A percentile compares a stretch with the other conserved stretches of the same genome.
Evolutionary conservation across 176 grass and related monocot genomes (phyloP).

Genomic region (Triticum timopheevii): DNA sequence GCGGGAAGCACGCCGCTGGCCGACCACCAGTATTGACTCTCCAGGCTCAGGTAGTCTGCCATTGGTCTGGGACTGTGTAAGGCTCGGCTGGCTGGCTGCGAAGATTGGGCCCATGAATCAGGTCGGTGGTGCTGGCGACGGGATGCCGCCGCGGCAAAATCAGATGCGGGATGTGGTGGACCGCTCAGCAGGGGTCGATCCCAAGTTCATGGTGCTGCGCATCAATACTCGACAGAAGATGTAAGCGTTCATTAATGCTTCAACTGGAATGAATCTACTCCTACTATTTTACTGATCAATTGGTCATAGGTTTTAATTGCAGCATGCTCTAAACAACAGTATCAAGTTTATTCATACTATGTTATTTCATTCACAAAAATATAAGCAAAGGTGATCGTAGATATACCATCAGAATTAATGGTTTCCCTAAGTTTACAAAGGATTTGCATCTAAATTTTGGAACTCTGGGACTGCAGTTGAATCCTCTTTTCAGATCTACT

Average conservation of each 20-base stretch:
- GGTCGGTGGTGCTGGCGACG: neutral
- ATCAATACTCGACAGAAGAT: conserved; percentile 44
- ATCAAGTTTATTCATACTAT: neutral
- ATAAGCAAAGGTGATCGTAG: neutral
- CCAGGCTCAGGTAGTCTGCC: neutral
- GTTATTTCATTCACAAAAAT: too few species aligned
- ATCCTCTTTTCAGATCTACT: neutral
- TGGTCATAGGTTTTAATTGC: neutral
- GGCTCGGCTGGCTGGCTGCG: neutral
- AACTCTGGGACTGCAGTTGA: neutral
- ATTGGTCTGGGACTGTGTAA: neutral
- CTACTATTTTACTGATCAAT: neutral
- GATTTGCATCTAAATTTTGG: neutral
- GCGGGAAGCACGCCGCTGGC: neutral
- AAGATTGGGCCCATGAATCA: conserved; percentile 37
- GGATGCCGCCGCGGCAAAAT: conserved; percentile 39
- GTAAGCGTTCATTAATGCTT: conserved; percentile 42
- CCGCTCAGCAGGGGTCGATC: neutral
- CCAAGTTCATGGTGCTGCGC: conserved; percentile 37
- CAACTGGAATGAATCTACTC: neutral
- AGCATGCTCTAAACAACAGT: neutral
- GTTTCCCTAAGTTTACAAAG: neutral
- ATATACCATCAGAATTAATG: neutral
- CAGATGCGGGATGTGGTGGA: conserved; percentile 41
- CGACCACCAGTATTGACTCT: neutral